Conservation (phyloP, 73 alveolate species). For the Tetrahymena thermophila region DNA sequence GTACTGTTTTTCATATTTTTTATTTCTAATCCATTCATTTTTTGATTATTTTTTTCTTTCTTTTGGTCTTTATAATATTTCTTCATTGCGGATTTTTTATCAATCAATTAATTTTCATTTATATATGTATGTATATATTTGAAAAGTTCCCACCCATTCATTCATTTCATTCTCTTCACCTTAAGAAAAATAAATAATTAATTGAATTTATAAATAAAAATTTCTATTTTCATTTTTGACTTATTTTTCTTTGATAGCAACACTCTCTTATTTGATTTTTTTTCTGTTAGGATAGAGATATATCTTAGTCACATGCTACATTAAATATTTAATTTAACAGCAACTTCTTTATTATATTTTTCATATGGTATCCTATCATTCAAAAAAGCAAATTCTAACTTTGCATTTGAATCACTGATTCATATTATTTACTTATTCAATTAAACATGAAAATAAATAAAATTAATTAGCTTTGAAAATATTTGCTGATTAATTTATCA, state of each 20-base stretch:
- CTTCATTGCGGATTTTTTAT: background rate
- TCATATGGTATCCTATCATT: background rate
- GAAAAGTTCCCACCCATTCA: background rate
- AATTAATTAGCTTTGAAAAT: background rate
- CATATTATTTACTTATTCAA: background rate
- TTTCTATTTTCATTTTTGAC: background rate
- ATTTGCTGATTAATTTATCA: no score
- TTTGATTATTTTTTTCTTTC: background rate
- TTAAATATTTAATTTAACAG: background rate
- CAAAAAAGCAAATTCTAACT: background rate
- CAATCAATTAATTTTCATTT: background rate
- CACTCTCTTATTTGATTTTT: background rate
- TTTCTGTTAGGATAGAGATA: background rate
- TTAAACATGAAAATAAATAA: no score
- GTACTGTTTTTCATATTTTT: background rate
- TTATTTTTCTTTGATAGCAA: background rate
- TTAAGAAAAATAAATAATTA: no score
- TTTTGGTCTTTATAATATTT: background rate
- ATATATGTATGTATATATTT: background rate
- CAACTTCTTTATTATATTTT: no score
- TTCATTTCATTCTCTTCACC: background rate
- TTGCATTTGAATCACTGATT: no score
- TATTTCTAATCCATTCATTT: background rate
- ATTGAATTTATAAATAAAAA: no score
- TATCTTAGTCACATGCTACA: background rate